Conservation (phyloP, 192 early-diverging fungal species). For the Backusella parvicylindrica region DNA sequence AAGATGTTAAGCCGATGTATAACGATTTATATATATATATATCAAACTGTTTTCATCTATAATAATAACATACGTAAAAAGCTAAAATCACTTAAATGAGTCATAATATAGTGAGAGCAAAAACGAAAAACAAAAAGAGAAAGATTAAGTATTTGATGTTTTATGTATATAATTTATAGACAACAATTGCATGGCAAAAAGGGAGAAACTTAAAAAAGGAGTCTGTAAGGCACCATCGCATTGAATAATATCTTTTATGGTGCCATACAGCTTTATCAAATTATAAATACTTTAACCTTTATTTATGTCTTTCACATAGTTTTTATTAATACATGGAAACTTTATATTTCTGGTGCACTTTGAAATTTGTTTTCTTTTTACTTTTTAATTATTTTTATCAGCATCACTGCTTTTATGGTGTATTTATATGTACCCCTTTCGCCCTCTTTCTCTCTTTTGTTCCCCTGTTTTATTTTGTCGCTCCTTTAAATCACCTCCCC, state of each 20-base stretch:
- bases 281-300: too few species aligned
- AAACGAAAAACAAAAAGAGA: background rate
- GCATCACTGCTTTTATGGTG: background rate
- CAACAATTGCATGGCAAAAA: constrained; percentile 60
- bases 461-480: background rate
- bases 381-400: background rate
- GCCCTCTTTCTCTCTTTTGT: too few species aligned
- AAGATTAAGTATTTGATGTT: background rate
- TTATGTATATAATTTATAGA: background rate
- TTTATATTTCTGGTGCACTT: background rate
- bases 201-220: constrained; percentile 84
- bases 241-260: constrained; percentile 87
- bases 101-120: constrained; percentile 1
- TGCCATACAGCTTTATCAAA: constrained; percentile 70
- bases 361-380: background rate
- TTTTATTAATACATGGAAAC: background rate
- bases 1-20: constrained; percentile 17
- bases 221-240: constrained; percentile 83
- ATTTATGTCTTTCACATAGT: constrained; percentile 48
- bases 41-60: background rate
- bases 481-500: background rate
- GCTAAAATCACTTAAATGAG: constrained; percentile 37
- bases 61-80: constrained; percentile 42
- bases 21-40: constrained; percentile 31
- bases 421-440: background rate